Base-by-base conservation (phyloP, 108 stramenopile species). In the Seminavis robusta region DNA sequence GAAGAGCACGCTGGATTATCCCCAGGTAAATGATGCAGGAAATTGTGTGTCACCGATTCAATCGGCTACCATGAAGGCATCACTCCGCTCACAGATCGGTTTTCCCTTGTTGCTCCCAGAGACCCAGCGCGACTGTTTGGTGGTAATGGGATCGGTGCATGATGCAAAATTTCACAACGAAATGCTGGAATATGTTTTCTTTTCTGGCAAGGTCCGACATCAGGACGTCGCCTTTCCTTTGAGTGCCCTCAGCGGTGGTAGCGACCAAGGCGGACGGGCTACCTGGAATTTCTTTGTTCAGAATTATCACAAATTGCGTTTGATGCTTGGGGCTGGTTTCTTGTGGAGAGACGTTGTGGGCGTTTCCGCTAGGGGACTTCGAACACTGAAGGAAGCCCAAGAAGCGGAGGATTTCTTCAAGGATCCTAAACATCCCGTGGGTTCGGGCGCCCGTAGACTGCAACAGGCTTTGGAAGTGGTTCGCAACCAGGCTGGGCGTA, bases 171-270 rank as follows among this genome's bases (percentile, higher is more conserved):
- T 19, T 11, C 59, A 47, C n/a, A n/a, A 10, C 17, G 47, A 59
- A 33, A 59, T 59, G 59, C 10, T 59, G 31, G 59, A 59, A 20
- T 59, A 59, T 32, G 40, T 40, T 3, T 28, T 59, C 31, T 59
- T 30, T 17, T 59, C 59, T 47, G 59, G 59, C 27, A 48, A 47
- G 17, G 59, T 59, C 4, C 27, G 59, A 3, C 33, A 23, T 3
- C 59, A 59, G 17, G 59, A 59, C 27, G 20, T 59, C 20, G 47
- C 59, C 5, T 59, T 59, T 34, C 19, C 47, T 19, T 29, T 59
- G 9, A 31, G 16, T 16, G 25, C 47, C 17, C 33, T 59, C 27
- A 17, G 47, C 3, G 20, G 47, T 9, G 19, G 27, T 6, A 23
- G 28, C 30, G 47, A 49, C 21, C 47, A 28, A 13, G 59, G 59